Percentiles rank a stretch among this genome's conserved stretches.
Conservation (phyloP, 2,329 filamentous ascomycete genomes). For the Phialemonium atrogriseum region DNA sequence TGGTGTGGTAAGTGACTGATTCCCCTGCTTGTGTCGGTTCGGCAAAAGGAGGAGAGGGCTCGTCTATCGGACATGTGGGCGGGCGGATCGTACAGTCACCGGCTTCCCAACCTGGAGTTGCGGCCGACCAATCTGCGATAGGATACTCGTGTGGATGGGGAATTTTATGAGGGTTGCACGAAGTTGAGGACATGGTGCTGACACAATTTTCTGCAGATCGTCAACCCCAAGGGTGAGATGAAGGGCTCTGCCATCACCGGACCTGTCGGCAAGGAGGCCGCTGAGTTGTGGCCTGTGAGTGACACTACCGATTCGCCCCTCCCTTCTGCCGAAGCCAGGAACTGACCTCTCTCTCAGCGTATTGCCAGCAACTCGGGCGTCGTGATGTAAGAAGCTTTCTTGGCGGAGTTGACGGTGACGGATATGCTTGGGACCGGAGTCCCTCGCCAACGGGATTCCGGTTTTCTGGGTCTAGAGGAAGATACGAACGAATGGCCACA, state of each 20-base stretch:
- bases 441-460: slow-evolving; percentile 12
- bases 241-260: slow-evolving; percentile 99
- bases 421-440: too few relatives aligned
- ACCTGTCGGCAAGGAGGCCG: slow-evolving; percentile 98
- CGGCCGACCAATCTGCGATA: too few relatives aligned
- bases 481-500: slow-evolving; percentile 12
- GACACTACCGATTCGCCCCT: not conserved
- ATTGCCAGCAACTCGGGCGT: slow-evolving; percentile 99
- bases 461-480: slow-evolving; percentile 14
- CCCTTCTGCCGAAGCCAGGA: not conserved
- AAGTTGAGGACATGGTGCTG: slow-evolving; percentile 19
- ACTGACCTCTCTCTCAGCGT: slow-evolving; percentile 50
- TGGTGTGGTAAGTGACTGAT: slow-evolving; percentile 70
- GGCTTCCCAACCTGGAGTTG: too few relatives aligned
- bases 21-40: too few relatives aligned
- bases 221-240: slow-evolving; percentile 99
- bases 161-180: slow-evolving; percentile 3
- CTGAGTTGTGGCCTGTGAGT: slow-evolving; percentile 97
- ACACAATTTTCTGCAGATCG: slow-evolving; percentile 56
- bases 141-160: not conserved
- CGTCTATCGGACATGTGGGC: too few relatives aligned
- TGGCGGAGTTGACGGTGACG: too few relatives aligned
- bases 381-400: slow-evolving; percentile 76
- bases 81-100: too few relatives aligned
- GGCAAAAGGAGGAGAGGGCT: too few relatives aligned